Percentiles rank a stretch among this genome's conserved stretches.
phyloP scores from a whole-genome alignment of 2,329 filamentous ascomycete genomes.

The Diaporthe aspalathi region DNA sequence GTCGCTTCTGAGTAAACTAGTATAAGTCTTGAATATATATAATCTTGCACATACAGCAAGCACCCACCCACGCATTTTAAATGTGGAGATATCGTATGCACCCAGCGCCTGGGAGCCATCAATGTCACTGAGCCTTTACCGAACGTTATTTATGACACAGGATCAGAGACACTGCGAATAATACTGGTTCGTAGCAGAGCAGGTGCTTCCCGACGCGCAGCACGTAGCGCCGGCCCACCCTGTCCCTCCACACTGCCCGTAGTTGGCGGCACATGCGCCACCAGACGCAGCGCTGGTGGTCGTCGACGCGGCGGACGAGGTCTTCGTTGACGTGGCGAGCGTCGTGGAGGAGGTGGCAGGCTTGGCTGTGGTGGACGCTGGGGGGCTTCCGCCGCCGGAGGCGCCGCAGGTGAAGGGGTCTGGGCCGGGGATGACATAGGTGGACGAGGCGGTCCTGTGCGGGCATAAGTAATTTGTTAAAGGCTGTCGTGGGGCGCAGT shows the following conservation, averaged over 20 bases:
- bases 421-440: conserved; percentile 29
- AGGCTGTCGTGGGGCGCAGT: neutral
- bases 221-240: conserved; percentile 41
- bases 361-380: neutral
- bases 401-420: conserved; percentile 29
- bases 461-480: neutral
- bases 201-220: conserved; percentile 41
- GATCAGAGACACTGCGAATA: conserved; percentile 43
- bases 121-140: no score
- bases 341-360: conserved; percentile 15
- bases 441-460: conserved; percentile 30
- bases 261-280: conserved; percentile 30
- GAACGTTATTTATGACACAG: no score
- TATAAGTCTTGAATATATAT: neutral
- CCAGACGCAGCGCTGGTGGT: conserved; percentile 5
- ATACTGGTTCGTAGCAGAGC: conserved; percentile 41
- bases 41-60: no score
- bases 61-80: no score
- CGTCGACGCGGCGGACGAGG: neutral
- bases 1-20: neutral
- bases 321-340: conserved; percentile 20
- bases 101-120: no score
- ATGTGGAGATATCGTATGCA: no score
- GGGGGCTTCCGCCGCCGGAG: neutral
- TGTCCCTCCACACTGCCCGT: conserved; percentile 39